Conservation (phyloP, 2,329 filamentous ascomycete genomes). For the Fonsecaea pugnacius region DNA sequence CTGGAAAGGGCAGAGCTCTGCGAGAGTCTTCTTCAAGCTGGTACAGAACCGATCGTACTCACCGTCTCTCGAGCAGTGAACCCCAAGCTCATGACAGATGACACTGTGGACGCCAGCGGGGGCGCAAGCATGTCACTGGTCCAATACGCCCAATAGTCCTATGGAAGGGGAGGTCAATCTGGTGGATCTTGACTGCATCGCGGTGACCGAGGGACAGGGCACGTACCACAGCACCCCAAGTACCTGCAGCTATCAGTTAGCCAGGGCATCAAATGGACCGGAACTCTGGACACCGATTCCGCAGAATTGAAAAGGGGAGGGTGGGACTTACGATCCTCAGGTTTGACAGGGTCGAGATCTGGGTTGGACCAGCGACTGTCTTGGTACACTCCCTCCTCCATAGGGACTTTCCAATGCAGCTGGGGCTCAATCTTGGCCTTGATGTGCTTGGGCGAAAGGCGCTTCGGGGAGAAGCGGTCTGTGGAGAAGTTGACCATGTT, state of each 20-base stretch:
- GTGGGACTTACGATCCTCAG: slow-evolving; percentile 42
- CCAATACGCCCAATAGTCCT: slow-evolving; percentile 49
- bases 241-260: slow-evolving; percentile 33
- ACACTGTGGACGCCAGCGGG: slow-evolving; percentile 47
- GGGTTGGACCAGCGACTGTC: slow-evolving; percentile 55
- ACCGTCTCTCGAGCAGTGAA: slow-evolving; percentile 53
- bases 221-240: slow-evolving; percentile 49
- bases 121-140: slow-evolving; percentile 54
- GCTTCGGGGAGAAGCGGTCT: slow-evolving; percentile 32
- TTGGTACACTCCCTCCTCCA: slow-evolving; percentile 47
- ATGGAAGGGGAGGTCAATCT: slow-evolving; percentile 7
- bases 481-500: slow-evolving; percentile 27
- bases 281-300: neutral
- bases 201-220: neutral
- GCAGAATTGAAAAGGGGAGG: too few relatives aligned
- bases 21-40: neutral
- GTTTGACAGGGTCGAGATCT: slow-evolving; percentile 47
- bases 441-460: slow-evolving; percentile 40
- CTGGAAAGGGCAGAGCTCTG: neutral
- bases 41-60: neutral
- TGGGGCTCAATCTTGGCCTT: slow-evolving; percentile 47
- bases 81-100: slow-evolving; percentile 49
- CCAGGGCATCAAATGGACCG: neutral
- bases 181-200: neutral
- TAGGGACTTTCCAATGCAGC: slow-evolving; percentile 46